phyloP scores from a whole-genome alignment of 805 yeast species.

The Candida coquimbonensis region DNA sequence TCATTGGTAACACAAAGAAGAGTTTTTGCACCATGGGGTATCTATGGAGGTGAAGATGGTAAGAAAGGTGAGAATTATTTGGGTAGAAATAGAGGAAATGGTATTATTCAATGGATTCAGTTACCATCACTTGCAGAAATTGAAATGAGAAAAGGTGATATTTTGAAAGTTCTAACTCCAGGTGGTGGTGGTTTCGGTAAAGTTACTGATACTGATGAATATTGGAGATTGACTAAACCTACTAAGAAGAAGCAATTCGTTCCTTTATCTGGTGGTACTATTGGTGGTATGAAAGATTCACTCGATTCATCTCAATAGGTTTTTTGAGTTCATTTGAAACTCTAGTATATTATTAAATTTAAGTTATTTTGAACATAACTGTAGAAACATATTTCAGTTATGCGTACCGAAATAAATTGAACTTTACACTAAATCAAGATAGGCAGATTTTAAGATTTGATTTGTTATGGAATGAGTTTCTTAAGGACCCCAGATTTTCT shows the following conservation, averaged over 20 bases:
- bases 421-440: no score
- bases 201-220: conserved; percentile 20
- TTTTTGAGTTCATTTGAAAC: neutral
- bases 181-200: conserved; percentile 43
- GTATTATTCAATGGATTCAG: conserved; percentile 27
- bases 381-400: no score
- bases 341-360: no score
- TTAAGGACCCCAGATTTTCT: no score
- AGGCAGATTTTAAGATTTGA: no score
- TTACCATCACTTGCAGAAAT: conserved; percentile 29
- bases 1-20: conserved; percentile 46
- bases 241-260: conserved; percentile 7
- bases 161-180: conserved; percentile 32
- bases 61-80: conserved; percentile 36
- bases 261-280: conserved; percentile 20
- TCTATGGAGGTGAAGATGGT: conserved; percentile 48
- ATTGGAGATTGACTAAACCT: conserved; percentile 17
- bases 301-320: conserved; percentile 16
- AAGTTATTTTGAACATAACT: no score
- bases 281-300: conserved; percentile 14
- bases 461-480: no score
- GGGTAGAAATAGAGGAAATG: conserved; percentile 28
- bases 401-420: no score
- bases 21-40: conserved; percentile 47
- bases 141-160: conserved; percentile 31